A percentile compares a stretch with the other conserved stretches of the same genome.
These are phyloP conservation scores for Priceomyces fermenticarens DNA, from an alignment of 805 yeast species.

Conservation along the genomic window DNA sequence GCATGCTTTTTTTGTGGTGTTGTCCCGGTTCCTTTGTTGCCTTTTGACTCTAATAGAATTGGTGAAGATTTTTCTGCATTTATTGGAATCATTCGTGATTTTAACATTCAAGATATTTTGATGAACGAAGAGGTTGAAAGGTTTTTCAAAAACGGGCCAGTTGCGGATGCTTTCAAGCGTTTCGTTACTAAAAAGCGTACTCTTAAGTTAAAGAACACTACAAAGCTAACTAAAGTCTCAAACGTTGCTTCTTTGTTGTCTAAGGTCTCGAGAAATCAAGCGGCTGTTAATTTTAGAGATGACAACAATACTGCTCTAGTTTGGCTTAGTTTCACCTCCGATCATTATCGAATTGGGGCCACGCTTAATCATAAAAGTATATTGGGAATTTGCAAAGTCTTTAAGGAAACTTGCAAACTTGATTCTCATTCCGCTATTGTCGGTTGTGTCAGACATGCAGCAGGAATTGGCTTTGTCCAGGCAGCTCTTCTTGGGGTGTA, in stretches of 20 bases:
- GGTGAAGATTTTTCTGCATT: constrained; percentile 74
- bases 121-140: constrained; percentile 76
- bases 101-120: constrained; percentile 66
- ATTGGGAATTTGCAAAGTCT: constrained; percentile 77
- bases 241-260: constrained; percentile 40
- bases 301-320: constrained; percentile 52
- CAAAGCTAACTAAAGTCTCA: constrained; percentile 48
- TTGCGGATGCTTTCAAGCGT: constrained; percentile 57
- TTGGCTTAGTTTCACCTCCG: constrained; percentile 71
- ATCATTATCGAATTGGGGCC: constrained; percentile 62
- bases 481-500: constrained; percentile 82
- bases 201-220: constrained; percentile 64
- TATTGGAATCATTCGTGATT: constrained; percentile 63
- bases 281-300: constrained; percentile 34
- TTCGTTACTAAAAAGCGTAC: constrained; percentile 28
- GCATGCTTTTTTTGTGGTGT: constrained; percentile 86
- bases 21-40: constrained; percentile 72
- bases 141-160: constrained; percentile 63
- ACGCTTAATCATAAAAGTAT: constrained; percentile 59
- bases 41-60: constrained; percentile 62
- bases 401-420: constrained; percentile 89
- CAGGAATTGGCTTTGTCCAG: constrained; percentile 86
- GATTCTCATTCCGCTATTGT: constrained; percentile 67
- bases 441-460: constrained; percentile 81
- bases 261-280: constrained; percentile 42